These are phyloP conservation scores for Boletus pseudopeckii DNA, from an alignment of 768 basidiomycete genomes.

Conservation along the genomic window DNA sequence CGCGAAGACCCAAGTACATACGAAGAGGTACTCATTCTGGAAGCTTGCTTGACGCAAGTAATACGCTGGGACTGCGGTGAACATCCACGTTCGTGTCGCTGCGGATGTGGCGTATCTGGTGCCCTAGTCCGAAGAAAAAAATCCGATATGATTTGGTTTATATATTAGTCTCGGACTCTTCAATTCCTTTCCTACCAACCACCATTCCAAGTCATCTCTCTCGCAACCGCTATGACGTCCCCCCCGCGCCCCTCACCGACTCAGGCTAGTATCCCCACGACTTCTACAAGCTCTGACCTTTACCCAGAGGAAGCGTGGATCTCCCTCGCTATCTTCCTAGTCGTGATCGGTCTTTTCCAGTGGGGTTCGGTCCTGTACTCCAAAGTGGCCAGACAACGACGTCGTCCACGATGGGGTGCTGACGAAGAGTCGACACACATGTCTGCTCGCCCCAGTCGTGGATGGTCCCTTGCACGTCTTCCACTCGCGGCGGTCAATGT, in stretches of 20 bases:
- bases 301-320: slow-evolving; percentile 19
- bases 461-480: slow-evolving; percentile 38
- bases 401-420: neutral
- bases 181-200: too few relatives aligned
- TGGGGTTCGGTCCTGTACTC: slow-evolving; percentile 26
- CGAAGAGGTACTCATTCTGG: too few relatives aligned
- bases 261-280: neutral
- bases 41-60: too few relatives aligned
- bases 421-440: slow-evolving; percentile 21
- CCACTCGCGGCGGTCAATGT: slow-evolving; percentile 38
- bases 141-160: too few relatives aligned
- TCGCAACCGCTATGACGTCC: neutral
- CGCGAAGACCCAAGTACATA: too few relatives aligned
- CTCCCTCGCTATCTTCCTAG: slow-evolving; percentile 11
- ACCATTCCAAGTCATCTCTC: too few relatives aligned
- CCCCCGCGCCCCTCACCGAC: neutral
- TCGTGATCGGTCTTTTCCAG: slow-evolving; percentile 21
- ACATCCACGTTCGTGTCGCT: too few relatives aligned
- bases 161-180: too few relatives aligned
- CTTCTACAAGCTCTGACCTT: neutral
- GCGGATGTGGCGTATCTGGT: too few relatives aligned
- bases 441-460: slow-evolving; percentile 12
- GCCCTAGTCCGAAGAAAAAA: too few relatives aligned
- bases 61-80: too few relatives aligned
- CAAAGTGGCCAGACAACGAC: slow-evolving; percentile 8